Conservation (phyloP, 2,329 filamentous ascomycete genomes). For the Botrytis elliptica region DNA sequence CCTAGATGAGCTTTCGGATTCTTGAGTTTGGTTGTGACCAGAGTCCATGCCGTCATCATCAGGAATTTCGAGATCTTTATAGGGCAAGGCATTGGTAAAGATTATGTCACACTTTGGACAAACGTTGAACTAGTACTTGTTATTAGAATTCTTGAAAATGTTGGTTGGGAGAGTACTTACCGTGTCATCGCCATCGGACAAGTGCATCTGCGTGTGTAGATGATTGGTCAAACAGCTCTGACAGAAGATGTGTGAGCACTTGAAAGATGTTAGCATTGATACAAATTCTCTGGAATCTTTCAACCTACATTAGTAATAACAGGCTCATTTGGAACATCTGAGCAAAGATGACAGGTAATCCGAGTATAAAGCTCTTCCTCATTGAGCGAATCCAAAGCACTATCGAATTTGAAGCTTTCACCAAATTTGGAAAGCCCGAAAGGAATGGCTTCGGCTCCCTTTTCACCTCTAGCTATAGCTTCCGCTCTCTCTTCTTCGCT, state of each 20-base stretch:
- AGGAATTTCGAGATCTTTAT: constrained; percentile 8
- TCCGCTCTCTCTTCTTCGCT: constrained; percentile 5
- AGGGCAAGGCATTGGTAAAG: constrained; percentile 20
- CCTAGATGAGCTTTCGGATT: not conserved
- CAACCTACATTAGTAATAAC: constrained; percentile 43
- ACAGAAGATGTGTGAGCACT: constrained; percentile 58
- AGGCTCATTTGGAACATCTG: constrained; percentile 41
- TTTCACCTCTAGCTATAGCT: constrained; percentile 18
- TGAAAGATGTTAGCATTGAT: constrained; percentile 9
- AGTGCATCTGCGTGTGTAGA: constrained; percentile 24
- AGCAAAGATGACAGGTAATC: constrained; percentile 46
- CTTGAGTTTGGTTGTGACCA: not conserved
- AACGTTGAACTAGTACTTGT: constrained; percentile 6
- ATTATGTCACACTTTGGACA: constrained; percentile 32
- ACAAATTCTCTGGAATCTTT: not conserved
- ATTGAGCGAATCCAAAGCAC: constrained; percentile 36
- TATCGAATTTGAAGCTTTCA: constrained; percentile 36
- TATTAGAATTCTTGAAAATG: not conserved
- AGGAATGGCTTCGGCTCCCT: constrained; percentile 21
- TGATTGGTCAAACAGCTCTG: constrained; percentile 44
- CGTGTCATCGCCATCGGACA: constrained; percentile 3
- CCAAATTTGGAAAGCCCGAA: constrained; percentile 37
- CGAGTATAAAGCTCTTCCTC: constrained; percentile 38
- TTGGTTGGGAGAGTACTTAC: not conserved
- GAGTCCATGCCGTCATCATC: constrained; percentile 24